Evolutionary conservation across 495 filamentous ascomycete genomes (phyloP).

Genomic region (Podospora fimiseda): DNA sequence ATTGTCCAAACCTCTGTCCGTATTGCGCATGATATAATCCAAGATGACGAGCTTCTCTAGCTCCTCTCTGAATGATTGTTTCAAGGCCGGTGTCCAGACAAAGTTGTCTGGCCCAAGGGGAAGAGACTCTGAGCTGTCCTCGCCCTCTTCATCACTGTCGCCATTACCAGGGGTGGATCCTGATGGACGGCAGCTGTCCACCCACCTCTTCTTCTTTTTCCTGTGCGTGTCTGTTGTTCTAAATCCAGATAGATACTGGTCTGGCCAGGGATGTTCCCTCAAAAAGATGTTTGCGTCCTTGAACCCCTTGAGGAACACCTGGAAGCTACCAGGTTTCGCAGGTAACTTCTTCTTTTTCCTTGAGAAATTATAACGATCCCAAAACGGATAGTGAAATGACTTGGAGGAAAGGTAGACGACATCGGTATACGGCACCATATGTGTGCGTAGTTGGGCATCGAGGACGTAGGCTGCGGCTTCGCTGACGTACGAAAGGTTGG

Average conservation of each 20-base stretch:
- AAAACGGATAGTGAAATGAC: constrained; percentile 96
- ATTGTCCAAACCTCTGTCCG: constrained; percentile 92
- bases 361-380: constrained; percentile 85
- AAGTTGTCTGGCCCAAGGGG: constrained; percentile 50
- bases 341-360: constrained; percentile 83
- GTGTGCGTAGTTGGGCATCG: constrained; percentile 80
- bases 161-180: constrained; percentile 61
- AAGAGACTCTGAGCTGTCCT: constrained; percentile 32
- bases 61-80: constrained; percentile 90
- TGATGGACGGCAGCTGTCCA: constrained; percentile 70
- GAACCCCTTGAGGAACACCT: constrained; percentile 93
- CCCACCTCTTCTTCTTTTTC: constrained; percentile 68
- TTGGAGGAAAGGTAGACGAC: constrained; percentile 92
- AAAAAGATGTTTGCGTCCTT: constrained; percentile 96
- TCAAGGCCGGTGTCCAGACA: constrained; percentile 81
- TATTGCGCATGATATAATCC: constrained; percentile 99
- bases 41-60: constrained; percentile 95
- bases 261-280: constrained; percentile 95
- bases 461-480: constrained; percentile 96
- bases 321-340: constrained; percentile 89
- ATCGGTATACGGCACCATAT: constrained; percentile 93
- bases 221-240: constrained; percentile 63
- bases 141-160: constrained; percentile 58
- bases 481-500: constrained; percentile 97
- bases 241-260: constrained; percentile 75